A percentile compares a stretch with the other conserved stretches of the same genome.
Evolutionary conservation across 1,139 yeast genomes (phyloP).

Genomic region (Debaryomyces udenii): DNA sequence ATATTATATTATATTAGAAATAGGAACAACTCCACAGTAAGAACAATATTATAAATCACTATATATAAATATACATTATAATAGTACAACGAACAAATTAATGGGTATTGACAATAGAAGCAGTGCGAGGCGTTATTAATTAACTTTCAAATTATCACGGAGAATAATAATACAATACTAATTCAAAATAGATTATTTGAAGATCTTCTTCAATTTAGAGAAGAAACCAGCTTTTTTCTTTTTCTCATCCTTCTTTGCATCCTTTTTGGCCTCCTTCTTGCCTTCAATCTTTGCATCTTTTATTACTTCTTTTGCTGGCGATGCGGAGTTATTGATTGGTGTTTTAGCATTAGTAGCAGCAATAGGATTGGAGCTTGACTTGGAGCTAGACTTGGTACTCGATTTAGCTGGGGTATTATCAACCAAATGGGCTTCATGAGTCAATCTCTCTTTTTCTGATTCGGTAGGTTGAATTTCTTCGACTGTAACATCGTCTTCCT

Average conservation of each 20-base stretch:
- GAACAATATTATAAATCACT: slow-evolving; percentile 4
- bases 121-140: background rate
- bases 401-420: slow-evolving; percentile 16
- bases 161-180: slow-evolving; percentile 1
- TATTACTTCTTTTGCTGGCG: slow-evolving; percentile 6
- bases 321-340: slow-evolving; percentile 3
- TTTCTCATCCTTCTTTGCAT: slow-evolving; percentile 23
- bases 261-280: slow-evolving; percentile 22
- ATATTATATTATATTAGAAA: background rate
- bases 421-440: slow-evolving; percentile 34
- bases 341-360: slow-evolving; percentile 12
- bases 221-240: slow-evolving; percentile 49
- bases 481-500: slow-evolving; percentile 41
- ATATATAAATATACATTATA: slow-evolving; percentile 2
- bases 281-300: slow-evolving; percentile 4
- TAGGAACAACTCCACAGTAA: slow-evolving; percentile 3
- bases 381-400: slow-evolving; percentile 7
- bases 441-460: slow-evolving; percentile 38
- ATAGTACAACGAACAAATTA: slow-evolving; percentile 6
- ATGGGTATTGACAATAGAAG: slow-evolving; percentile 3
- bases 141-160: background rate
- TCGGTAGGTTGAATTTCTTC: slow-evolving; percentile 50
- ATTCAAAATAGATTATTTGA: slow-evolving; percentile 24
- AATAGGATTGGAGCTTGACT: slow-evolving; percentile 11
- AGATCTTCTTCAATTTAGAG: slow-evolving; percentile 49